Conservation (phyloP, 2,329 filamentous ascomycete species). For the Trichophyton benhamiae region DNA sequence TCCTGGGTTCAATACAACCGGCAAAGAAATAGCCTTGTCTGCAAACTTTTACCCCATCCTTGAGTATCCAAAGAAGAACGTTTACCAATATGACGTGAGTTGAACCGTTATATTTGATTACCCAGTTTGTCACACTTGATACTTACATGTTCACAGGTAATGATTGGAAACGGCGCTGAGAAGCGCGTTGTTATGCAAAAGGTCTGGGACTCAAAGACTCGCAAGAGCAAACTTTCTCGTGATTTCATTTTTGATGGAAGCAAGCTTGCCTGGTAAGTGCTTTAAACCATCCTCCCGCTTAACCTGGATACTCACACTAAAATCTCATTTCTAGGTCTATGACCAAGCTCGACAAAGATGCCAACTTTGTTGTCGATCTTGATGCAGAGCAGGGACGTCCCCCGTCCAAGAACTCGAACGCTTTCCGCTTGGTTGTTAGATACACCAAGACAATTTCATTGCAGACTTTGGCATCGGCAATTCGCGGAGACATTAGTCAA, state of each 20-base stretch:
- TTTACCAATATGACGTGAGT: slow-evolving; percentile 80
- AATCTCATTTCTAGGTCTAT: slow-evolving; percentile 23
- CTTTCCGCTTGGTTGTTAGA: slow-evolving; percentile 50
- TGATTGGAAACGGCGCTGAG: slow-evolving; percentile 50
- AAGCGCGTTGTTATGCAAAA: slow-evolving; percentile 60
- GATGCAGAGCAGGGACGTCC: slow-evolving; percentile 50
- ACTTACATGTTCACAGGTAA: slow-evolving; percentile 41
- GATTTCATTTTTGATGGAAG: slow-evolving; percentile 70
- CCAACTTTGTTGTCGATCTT: slow-evolving; percentile 55
- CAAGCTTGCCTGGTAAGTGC: slow-evolving; percentile 68
- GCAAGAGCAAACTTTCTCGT: slow-evolving; percentile 44
- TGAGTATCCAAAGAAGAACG: slow-evolving; percentile 45
- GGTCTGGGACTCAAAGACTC: slow-evolving; percentile 55
- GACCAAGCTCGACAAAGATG: slow-evolving; percentile 30
- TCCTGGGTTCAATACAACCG: slow-evolving; percentile 46
- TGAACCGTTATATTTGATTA: background rate
- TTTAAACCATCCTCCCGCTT: background rate
- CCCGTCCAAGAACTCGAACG: slow-evolving; percentile 32
- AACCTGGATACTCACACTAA: slow-evolving; percentile 11
- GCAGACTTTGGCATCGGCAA: slow-evolving; percentile 51
- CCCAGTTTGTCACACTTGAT: background rate
- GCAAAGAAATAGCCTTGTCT: slow-evolving; percentile 42
- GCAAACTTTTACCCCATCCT: slow-evolving; percentile 67
- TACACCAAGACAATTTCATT: slow-evolving; percentile 59
- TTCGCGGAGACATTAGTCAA: slow-evolving; percentile 48